Evolutionary conservation across 257 asterid species (phyloP), one percentile per base, ranked within the genome.

Genomic region (Cinchona pubescens): DNA sequence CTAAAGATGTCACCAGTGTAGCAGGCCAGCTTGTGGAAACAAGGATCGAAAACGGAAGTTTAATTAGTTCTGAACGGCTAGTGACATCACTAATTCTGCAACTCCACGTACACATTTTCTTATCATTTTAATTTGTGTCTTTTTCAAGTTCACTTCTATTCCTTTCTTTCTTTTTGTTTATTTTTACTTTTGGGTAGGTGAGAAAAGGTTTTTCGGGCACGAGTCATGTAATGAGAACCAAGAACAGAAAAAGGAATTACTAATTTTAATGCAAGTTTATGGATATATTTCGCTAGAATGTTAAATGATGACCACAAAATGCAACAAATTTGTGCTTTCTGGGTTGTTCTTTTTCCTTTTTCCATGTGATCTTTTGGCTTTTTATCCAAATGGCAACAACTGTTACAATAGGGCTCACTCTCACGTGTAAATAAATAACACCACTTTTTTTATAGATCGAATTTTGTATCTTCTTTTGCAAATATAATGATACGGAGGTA

Each of bases 31-130:
- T 0, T 30, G 49, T 7, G 18, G 30, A 27, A 8, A n/a, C 12
- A 35, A 12, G 10, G 40, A 37, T 30, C 48, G 71, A 51, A 23
- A 55, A 55, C 14, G 53, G 56, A 67, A 37, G 55, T n/a, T n/a
- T n/a, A n/a, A 29, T 37, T 30, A 12, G 37, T 64, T 56, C 43
- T n/a, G 68, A 55, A 51, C 56, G 16, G 40, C n/a, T 35, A 0
- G 16, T 37, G 56, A 37, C 64, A 18, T 27, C 43, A 76, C 23
- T 43, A 56, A 12, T 66, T n/a, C 53, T 19, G 8, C 46, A 5
- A 16, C 34, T 76, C 79, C 79, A 68, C 79, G 53, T 32, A 7
- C 69, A 30, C 79, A 67, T 68, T n/a, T n/a, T 56, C 79, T 76
- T 76, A 76, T 76, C 74, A 35, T 12, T n/a, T n/a, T n/a, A n/a